phyloP scores from a whole-genome alignment of 805 yeast species.

The Spathaspora sp. region DNA sequence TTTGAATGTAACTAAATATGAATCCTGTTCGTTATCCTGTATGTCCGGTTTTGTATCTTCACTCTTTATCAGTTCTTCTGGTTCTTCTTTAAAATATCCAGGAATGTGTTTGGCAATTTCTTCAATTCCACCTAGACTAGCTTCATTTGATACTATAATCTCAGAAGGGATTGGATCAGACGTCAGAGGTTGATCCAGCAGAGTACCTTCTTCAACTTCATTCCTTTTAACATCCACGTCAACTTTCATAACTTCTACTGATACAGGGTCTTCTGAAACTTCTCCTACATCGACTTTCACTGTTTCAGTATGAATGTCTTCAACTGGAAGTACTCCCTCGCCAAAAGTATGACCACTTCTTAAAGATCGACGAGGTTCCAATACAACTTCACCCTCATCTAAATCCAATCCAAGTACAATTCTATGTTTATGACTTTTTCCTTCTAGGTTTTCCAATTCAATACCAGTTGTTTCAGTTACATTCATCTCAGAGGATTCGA shows the following conservation, averaged over 20 bases:
- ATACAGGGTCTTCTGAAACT: too few species aligned
- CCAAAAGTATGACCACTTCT: constrained; percentile 23
- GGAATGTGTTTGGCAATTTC: background rate
- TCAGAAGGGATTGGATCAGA: too few species aligned
- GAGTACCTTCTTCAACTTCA: too few species aligned
- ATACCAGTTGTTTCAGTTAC: background rate
- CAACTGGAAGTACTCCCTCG: background rate
- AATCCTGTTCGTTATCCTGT: background rate
- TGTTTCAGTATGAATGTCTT: background rate
- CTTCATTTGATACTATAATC: background rate
- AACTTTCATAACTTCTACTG: too few species aligned
- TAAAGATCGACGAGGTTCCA: constrained; percentile 21
- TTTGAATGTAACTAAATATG: background rate
- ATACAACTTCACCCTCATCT: constrained; percentile 6
- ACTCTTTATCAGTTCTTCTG: background rate
- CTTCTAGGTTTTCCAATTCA: background rate
- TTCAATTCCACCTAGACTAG: background rate
- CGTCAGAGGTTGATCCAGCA: too few species aligned
- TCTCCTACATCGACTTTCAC: background rate
- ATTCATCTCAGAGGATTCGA: too few species aligned
- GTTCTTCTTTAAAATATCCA: background rate
- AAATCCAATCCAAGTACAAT: constrained; percentile 21
- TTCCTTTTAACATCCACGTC: background rate
- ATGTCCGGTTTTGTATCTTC: background rate
- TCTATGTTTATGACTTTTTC: background rate